Evolutionary conservation across 1,139 yeast genomes (phyloP), one percentile per base, ranked within the genome.

Genomic region (Sugiyamaella novakii): DNA sequence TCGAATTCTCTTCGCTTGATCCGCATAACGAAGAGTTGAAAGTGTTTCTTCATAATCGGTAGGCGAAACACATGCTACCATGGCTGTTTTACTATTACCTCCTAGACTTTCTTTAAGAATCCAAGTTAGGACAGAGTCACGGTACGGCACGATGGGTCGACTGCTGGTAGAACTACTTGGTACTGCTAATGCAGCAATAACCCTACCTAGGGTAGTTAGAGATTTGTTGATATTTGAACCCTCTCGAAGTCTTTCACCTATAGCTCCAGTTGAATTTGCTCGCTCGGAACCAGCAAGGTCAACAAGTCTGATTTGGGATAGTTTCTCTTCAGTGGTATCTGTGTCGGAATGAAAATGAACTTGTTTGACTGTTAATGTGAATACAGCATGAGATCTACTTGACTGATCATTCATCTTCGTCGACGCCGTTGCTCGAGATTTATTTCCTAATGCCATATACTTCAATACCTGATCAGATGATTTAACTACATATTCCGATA

Each of bases 211-310:
- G 0, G 88, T 85, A 0, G 91, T 81, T 49, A 86, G 69, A 0
- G 91, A 83, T 61, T 83, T 82, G 67, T 86, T 87, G 59, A 87
- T 86, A 53, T 81, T 79, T 3, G 81, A 74, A 0, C 95, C 95
- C 63, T 87, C 95, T 55, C 81, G 77, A 47, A 84, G 73, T 44
- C 94, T 70, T 10, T 77, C 78, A 2, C 87, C 88, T 19, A 76
- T 78, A 1, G 84, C 76, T 22, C 86, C 86, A 0, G 87, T 79
- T 15, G 82, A 75, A 15, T 71, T 65, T 5, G 84, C 79, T 51
- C 92, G 71, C 62, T 86, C 95, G 0, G 91, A 83, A 0, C 95
- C 95, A 0, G 95, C 95, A 58, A 86, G 70, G 67, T 86, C 95
- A 1, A 86, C 92, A 27, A 86, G 71, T 52, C 87, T 76, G 34